Percentiles rank a stretch among this genome's conserved stretches.
Conservation (phyloP, 2,329 filamentous ascomycete species). For the Hypoxylon sp. region DNA sequence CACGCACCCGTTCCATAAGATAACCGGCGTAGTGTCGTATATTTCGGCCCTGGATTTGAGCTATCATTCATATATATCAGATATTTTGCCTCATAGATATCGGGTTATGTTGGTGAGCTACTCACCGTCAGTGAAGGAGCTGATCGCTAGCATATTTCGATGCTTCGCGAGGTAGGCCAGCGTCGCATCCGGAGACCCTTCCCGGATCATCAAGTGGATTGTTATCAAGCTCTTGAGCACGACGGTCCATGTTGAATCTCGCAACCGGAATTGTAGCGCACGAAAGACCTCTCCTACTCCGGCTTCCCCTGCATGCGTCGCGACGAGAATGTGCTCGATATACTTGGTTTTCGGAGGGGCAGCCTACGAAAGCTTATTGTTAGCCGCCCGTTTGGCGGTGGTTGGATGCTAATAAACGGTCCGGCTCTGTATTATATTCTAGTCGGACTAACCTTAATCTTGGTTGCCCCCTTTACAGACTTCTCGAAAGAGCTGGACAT, state of each 20-base stretch:
- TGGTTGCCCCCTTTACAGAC: constrained; percentile 98
- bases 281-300: constrained; percentile 97
- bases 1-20: constrained; percentile 82
- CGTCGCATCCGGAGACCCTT: constrained; percentile 90
- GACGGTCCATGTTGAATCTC: constrained; percentile 99
- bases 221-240: constrained; percentile 98
- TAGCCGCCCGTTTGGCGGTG: constrained; percentile 30
- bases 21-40: constrained; percentile 94
- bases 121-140: constrained; percentile 91
- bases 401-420: constrained; percentile 2
- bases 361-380: constrained; percentile 67
- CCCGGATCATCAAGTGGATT: constrained; percentile 96
- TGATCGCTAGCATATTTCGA: constrained; percentile 86
- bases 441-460: constrained; percentile 82
- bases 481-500: constrained; percentile 97
- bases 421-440: not conserved
- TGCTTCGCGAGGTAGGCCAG: constrained; percentile 86
- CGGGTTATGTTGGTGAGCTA: constrained; percentile 36
- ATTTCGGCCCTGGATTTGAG: constrained; percentile 94
- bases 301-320: constrained; percentile 93
- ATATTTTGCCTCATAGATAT: constrained; percentile 10
- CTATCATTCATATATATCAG: constrained; percentile 61
- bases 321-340: constrained; percentile 96
- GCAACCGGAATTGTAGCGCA: constrained; percentile 86
- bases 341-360: constrained; percentile 99